These are phyloP conservation scores for Galerina marginata DNA, from an alignment of 768 basidiomycete genomes.

Conservation along the genomic window DNA sequence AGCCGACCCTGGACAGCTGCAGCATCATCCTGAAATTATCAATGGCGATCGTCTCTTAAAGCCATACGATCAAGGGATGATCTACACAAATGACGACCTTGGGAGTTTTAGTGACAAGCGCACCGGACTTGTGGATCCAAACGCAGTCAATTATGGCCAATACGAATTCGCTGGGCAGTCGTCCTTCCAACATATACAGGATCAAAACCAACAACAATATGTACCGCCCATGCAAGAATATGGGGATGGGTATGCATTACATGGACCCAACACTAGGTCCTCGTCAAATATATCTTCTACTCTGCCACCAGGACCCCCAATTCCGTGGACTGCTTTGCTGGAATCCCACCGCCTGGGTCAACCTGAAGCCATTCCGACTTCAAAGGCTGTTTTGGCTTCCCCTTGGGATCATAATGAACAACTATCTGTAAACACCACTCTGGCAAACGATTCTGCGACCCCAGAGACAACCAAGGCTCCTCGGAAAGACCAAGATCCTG, in stretches of 20 bases:
- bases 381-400: background rate
- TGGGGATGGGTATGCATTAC: slow-evolving; percentile 16
- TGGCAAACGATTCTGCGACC: background rate
- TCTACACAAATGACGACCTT: slow-evolving; percentile 12
- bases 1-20: background rate
- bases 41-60: slow-evolving; percentile 14
- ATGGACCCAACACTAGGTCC: slow-evolving; percentile 13
- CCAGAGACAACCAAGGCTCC: background rate
- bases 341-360: slow-evolving; percentile 1
- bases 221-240: slow-evolving; percentile 16
- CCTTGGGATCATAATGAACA: slow-evolving; percentile 14
- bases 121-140: slow-evolving; percentile 10
- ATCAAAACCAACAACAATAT: slow-evolving; percentile 19
- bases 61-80: slow-evolving; percentile 9
- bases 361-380: background rate
- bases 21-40: slow-evolving; percentile 11
- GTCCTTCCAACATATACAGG: slow-evolving; percentile 17
- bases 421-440: background rate
- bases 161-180: slow-evolving; percentile 16
- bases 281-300: slow-evolving; percentile 8
- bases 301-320: slow-evolving; percentile 6
- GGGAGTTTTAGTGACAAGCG: slow-evolving; percentile 7
- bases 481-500: slow-evolving; percentile 20
- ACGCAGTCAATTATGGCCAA: slow-evolving; percentile 13
- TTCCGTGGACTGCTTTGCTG: slow-evolving; percentile 19